Conservation (phyloP, 306 rosid species). For the Hippophae rhamnoides region DNA sequence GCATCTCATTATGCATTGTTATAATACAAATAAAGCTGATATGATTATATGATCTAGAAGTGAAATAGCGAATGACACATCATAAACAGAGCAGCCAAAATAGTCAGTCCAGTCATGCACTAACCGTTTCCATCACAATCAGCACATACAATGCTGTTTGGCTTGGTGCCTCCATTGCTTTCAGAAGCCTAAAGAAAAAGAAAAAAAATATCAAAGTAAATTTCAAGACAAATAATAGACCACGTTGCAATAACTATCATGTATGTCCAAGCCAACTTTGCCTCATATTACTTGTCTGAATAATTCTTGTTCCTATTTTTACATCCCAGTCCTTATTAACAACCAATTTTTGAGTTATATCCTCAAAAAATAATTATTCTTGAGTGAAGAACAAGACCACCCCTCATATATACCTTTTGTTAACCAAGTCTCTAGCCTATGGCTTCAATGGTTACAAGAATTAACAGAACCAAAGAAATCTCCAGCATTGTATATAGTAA, state of each 20-base stretch:
- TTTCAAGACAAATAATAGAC: constrained; percentile 6
- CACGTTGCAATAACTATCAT: constrained; percentile 4
- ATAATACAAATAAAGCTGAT: not conserved
- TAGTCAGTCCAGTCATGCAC: constrained; percentile 16
- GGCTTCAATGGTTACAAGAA: not conserved
- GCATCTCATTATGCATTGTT: too few relatives aligned
- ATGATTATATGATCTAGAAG: not conserved
- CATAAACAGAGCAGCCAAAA: constrained; percentile 1
- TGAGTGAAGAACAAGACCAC: not conserved
- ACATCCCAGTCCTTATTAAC: not conserved
- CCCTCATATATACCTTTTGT: not conserved
- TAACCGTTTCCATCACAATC: constrained; percentile 87
- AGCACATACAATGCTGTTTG: constrained; percentile 54
- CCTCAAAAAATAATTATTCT: too few relatives aligned
- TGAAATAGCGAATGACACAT: not conserved
- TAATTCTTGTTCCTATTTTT: not conserved
- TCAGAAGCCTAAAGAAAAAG: constrained; percentile 60
- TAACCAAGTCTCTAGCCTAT: not conserved
- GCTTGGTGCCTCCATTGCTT: constrained; percentile 28
- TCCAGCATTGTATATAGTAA: not conserved
- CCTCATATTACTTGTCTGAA: not conserved
- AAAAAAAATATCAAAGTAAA: constrained; percentile 3
- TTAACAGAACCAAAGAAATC: not conserved
- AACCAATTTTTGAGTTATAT: not conserved
- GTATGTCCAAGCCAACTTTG: constrained; percentile 13